These are phyloP conservation scores for Candida manassasensis DNA, from an alignment of 805 yeast species.

Conservation along the genomic window DNA sequence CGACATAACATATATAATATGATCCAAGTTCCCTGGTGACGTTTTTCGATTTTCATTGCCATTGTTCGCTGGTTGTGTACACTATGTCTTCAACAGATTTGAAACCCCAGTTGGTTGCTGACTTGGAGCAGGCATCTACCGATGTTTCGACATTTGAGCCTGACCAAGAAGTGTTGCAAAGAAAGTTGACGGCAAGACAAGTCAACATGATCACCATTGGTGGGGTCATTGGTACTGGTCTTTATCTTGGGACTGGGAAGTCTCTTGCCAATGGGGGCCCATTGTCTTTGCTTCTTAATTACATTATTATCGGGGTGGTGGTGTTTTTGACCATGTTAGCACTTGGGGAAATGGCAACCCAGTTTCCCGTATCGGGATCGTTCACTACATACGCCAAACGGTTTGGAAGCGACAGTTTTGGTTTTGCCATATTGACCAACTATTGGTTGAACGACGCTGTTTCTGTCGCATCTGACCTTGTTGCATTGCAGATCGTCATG, in stretches of 20 bases:
- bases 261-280: slow-evolving; percentile 31
- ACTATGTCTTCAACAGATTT: slow-evolving; percentile 3
- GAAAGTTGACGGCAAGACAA: slow-evolving; percentile 21
- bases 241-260: slow-evolving; percentile 29
- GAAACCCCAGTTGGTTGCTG: not conserved
- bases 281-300: slow-evolving; percentile 28
- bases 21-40: no score
- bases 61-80: no score
- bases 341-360: slow-evolving; percentile 55
- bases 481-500: slow-evolving; percentile 43
- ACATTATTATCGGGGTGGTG: slow-evolving; percentile 34
- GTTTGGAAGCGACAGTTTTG: slow-evolving; percentile 47
- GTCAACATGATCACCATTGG: slow-evolving; percentile 35
- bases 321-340: slow-evolving; percentile 51
- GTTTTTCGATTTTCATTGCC: no score
- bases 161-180: slow-evolving; percentile 6
- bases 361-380: slow-evolving; percentile 52
- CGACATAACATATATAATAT: no score
- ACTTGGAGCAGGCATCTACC: not conserved
- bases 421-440: slow-evolving; percentile 47
- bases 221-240: slow-evolving; percentile 34
- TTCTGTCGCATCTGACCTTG: slow-evolving; percentile 44
- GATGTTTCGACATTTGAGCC: not conserved
- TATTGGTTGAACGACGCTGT: slow-evolving; percentile 52
- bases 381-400: slow-evolving; percentile 47